phyloP scores from a whole-genome alignment of 805 yeast species.

The Metschnikowia peoriensis region DNA sequence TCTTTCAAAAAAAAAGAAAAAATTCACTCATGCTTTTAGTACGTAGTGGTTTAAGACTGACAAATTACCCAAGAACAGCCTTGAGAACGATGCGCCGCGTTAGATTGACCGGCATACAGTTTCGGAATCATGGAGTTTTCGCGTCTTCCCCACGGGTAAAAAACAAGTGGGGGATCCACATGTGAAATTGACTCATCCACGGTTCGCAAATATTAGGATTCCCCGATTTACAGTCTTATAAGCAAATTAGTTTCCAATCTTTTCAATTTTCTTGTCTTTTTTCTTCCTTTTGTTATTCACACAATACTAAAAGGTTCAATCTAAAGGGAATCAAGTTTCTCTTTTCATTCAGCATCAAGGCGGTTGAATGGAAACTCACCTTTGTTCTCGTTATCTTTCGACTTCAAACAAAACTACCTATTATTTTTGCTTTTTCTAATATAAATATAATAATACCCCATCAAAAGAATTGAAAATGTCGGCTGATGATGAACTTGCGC shows the following conservation, averaged over 20 bases:
- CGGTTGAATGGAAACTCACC: no score
- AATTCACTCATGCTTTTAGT: no score
- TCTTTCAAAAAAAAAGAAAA: no score
- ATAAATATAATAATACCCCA: background rate
- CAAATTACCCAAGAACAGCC: background rate
- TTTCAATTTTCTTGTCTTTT: no score
- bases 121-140: background rate
- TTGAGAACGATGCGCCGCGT: background rate
- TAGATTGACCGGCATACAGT: background rate
- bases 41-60: no score
- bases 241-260: no score
- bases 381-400: no score
- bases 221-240: no score
- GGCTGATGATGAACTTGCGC: conserved; percentile 52
- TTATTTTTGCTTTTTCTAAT: background rate
- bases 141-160: conserved; percentile 3
- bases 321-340: background rate
- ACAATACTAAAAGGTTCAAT: no score
- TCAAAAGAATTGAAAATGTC: conserved; percentile 4
- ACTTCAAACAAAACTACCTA: background rate
- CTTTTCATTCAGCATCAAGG: no score
- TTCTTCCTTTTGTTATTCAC: no score
- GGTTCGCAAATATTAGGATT: background rate
- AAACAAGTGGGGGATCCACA: background rate
- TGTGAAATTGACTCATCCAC: conserved; percentile 5